Percentiles rank a stretch among this genome's conserved stretches.
Evolutionary conservation across 306 rosid genomes (phyloP).

Genomic region (Abrus precatorius): DNA sequence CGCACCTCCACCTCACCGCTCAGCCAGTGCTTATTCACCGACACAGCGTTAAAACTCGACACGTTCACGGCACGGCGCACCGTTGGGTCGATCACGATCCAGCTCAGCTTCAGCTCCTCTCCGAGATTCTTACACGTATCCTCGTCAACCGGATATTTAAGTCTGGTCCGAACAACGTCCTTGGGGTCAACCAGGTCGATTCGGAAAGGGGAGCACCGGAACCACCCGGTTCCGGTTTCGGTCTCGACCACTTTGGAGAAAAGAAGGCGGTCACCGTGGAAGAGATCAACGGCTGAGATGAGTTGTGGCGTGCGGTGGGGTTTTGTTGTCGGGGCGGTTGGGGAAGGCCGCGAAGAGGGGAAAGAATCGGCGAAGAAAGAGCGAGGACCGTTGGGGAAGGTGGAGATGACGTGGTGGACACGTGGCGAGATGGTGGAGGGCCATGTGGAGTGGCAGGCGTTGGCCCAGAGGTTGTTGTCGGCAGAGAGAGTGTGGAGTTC

Average conservation of each 20-base stretch:
- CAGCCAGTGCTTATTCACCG: constrained; percentile 74
- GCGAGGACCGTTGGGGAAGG: constrained; percentile 61
- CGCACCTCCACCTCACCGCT: constrained; percentile 73
- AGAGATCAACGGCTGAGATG: constrained; percentile 79
- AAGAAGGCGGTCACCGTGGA: constrained; percentile 50
- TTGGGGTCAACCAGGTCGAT: constrained; percentile 72
- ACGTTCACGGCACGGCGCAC: constrained; percentile 69
- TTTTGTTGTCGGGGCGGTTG: not conserved
- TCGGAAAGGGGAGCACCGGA: constrained; percentile 77
- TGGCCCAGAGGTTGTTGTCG: constrained; percentile 60
- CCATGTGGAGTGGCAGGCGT: constrained; percentile 75
- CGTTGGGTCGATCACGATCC: constrained; percentile 70
- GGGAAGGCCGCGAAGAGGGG: constrained; percentile 46
- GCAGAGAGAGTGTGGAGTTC: constrained; percentile 60
- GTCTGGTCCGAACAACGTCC: constrained; percentile 62
- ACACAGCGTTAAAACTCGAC: constrained; percentile 69
- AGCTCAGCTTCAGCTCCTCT: constrained; percentile 62
- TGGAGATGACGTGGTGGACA: constrained; percentile 56
- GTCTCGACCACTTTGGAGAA: constrained; percentile 69
- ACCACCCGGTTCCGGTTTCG: constrained; percentile 78
- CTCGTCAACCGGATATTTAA: constrained; percentile 37
- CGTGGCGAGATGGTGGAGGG: constrained; percentile 71
- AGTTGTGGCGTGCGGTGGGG: constrained; percentile 47
- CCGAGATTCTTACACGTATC: constrained; percentile 50
- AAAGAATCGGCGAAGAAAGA: constrained; percentile 76